phyloP scores from a whole-genome alignment of 1,284 basidiomycete species.

The Tilletia caries region DNA sequence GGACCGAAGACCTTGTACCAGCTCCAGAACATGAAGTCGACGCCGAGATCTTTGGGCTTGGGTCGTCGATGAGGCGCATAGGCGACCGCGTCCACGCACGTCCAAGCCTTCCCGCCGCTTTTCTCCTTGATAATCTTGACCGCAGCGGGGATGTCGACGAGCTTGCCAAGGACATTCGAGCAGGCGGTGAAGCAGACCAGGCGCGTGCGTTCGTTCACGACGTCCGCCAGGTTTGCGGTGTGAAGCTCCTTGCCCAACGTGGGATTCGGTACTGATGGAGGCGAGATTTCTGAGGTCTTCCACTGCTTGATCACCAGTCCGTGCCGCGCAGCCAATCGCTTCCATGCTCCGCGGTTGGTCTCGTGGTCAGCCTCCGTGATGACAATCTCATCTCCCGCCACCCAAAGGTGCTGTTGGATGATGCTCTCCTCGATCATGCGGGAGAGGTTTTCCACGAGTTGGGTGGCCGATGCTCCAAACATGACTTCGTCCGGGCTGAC shows the following conservation, averaged over 20 bases:
- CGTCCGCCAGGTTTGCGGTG: conserved; percentile 63
- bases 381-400: conserved; percentile 69
- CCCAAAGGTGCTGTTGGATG: conserved; percentile 54
- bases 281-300: conserved; percentile 55
- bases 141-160: conserved; percentile 64
- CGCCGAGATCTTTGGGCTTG: conserved; percentile 66
- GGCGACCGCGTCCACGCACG: conserved; percentile 70
- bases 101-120: conserved; percentile 63
- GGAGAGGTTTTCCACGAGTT: conserved; percentile 25
- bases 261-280: conserved; percentile 51
- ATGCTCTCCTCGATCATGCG: conserved; percentile 26
- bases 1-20: conserved; percentile 77
- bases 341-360: conserved; percentile 75
- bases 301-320: conserved; percentile 64
- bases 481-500: conserved; percentile 64
- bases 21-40: conserved; percentile 70
- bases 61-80: conserved; percentile 71
- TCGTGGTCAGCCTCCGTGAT: conserved; percentile 70
- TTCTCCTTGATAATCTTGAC: conserved; percentile 60
- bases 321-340: conserved; percentile 65
- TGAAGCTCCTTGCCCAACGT: conserved; percentile 65
- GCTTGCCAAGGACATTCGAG: conserved; percentile 71
- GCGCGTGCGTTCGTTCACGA: conserved; percentile 66
- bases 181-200: conserved; percentile 71
- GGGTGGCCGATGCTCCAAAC: conserved; percentile 58